Conservation (phyloP, 2,329 filamentous ascomycete genomes). For the Aspergillus sp. region DNA sequence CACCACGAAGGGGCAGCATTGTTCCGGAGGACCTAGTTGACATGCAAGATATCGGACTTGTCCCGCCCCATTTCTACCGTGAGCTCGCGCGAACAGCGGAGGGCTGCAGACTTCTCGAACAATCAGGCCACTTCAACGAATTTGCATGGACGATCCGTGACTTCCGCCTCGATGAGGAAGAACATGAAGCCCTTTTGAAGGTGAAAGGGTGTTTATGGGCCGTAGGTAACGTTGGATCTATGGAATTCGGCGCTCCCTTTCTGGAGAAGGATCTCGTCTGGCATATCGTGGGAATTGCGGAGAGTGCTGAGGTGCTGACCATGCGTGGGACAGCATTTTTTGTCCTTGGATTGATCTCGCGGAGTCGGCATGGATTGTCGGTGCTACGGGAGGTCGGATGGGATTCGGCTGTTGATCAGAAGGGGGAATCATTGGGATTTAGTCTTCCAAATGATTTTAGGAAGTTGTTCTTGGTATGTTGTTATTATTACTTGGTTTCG, state of each 20-base stretch:
- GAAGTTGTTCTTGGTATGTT: conserved; percentile 67
- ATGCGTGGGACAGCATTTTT: conserved; percentile 95
- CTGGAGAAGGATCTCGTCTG: conserved; percentile 82
- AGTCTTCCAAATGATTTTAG: conserved; percentile 75
- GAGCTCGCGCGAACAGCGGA: conserved; percentile 89
- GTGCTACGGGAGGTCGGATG: conserved; percentile 85
- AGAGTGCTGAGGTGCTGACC: conserved; percentile 81
- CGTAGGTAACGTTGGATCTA: conserved; percentile 94
- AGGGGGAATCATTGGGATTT: conserved; percentile 77
- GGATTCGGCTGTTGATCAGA: conserved; percentile 80
- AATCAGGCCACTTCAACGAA: conserved; percentile 94
- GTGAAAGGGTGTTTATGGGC: conserved; percentile 98
- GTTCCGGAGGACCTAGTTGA: conserved; percentile 54
- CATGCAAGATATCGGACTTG: conserved; percentile 51
- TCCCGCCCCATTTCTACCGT: conserved; percentile 96
- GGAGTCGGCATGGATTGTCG: conserved; percentile 85
- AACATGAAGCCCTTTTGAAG: conserved; percentile 78
- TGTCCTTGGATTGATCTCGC: conserved; percentile 83
- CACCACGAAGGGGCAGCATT: conserved; percentile 42
- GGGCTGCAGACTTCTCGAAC: conserved; percentile 78
- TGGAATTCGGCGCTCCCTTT: conserved; percentile 94
- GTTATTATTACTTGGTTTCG: background rate
- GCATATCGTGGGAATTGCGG: conserved; percentile 80
- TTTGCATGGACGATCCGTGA: conserved; percentile 86
- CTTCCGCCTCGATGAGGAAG: conserved; percentile 75